Conservation (phyloP, 768 basidiomycete genomes). For the Lactarius deliciosus region DNA sequence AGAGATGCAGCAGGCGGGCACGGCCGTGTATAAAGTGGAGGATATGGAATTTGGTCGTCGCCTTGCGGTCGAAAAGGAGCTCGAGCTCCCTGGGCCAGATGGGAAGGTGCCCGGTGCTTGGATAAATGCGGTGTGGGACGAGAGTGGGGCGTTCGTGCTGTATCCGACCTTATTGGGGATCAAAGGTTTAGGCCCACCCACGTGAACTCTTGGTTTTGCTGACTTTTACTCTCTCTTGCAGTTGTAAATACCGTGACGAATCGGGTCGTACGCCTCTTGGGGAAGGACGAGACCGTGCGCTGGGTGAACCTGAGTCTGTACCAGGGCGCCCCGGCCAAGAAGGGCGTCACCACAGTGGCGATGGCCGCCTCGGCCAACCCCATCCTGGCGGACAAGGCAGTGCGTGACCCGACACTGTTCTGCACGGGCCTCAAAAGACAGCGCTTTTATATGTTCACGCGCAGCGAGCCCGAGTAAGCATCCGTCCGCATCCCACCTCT, state of each 20-base stretch:
- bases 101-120: constrained; percentile 71
- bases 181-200: constrained; percentile 60
- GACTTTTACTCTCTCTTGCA: constrained; percentile 34
- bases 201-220: constrained; percentile 8
- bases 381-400: constrained; percentile 80
- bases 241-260: constrained; percentile 96
- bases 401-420: constrained; percentile 87
- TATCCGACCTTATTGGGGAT: constrained; percentile 94
- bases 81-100: constrained; percentile 80
- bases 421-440: constrained; percentile 91
- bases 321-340: constrained; percentile 91
- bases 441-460: constrained; percentile 94
- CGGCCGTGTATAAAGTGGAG: constrained; percentile 86
- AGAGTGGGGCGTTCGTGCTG: constrained; percentile 90
- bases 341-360: constrained; percentile 79
- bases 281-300: constrained; percentile 91
- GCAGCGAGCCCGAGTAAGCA: constrained; percentile 82
- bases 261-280: constrained; percentile 81
- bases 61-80: constrained; percentile 87
- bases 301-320: constrained; percentile 88
- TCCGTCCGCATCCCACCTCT: constrained; percentile 4
- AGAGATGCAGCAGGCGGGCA: constrained; percentile 99
- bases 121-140: constrained; percentile 96
- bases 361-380: constrained; percentile 98
- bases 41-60: constrained; percentile 99